Conservation (phyloP, 2,329 filamentous ascomycete genomes). For the Aspergillus jensenii region DNA sequence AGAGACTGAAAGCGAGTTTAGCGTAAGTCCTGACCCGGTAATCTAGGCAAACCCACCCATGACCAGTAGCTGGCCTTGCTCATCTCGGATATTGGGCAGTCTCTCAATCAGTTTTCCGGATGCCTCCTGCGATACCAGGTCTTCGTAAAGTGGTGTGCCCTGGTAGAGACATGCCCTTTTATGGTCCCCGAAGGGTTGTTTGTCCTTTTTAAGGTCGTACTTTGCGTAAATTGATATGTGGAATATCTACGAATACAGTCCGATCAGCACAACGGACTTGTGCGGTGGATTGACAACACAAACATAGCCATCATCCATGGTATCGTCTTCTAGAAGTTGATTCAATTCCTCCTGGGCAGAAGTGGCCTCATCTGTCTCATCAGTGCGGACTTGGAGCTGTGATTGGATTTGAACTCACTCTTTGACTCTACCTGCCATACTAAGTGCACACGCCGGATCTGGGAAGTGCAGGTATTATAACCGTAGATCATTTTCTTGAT, state of each 20-base stretch:
- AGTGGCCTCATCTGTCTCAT: background rate
- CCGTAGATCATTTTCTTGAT: conserved; percentile 38
- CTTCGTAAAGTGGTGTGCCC: conserved; percentile 18
- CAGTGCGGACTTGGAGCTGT: too few species aligned
- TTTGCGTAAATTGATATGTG: conserved; percentile 26
- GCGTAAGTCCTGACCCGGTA: background rate
- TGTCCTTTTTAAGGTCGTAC: conserved; percentile 15
- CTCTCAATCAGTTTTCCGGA: conserved; percentile 22
- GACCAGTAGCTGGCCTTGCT: conserved; percentile 19
- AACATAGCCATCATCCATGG: conserved; percentile 26
- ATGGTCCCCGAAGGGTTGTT: conserved; percentile 20
- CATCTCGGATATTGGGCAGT: conserved; percentile 19
- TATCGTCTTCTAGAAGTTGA: conserved; percentile 18
- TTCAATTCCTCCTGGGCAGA: conserved; percentile 20
- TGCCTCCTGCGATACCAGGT: conserved; percentile 22
- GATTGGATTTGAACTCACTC: conserved; percentile 4
- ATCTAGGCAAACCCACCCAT: conserved; percentile 19
- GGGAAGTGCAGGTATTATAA: conserved; percentile 30
- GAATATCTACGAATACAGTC: too few species aligned
- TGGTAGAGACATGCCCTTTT: conserved; percentile 23
- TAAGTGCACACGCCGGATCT: conserved; percentile 31
- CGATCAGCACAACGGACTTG: too few species aligned
- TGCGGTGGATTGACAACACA: conserved; percentile 1
- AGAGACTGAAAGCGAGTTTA: conserved; percentile 19
- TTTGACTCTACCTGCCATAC: conserved; percentile 32